Evolutionary conservation across 768 basidiomycete genomes (phyloP).

Genomic region (Rhizopogon salebrosus): DNA sequence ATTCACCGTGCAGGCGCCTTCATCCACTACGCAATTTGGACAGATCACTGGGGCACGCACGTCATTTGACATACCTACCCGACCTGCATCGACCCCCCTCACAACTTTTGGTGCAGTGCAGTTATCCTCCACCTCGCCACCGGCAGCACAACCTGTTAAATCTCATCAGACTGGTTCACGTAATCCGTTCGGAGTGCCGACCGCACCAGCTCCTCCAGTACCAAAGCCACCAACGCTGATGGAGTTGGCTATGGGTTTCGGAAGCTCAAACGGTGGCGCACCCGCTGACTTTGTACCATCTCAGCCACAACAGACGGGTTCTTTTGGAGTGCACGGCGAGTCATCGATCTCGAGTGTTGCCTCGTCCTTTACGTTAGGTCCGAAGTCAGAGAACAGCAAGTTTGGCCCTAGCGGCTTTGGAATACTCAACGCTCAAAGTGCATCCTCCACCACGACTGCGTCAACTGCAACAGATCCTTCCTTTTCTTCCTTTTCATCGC

Average conservation of each 20-base stretch:
- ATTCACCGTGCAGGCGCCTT: slow-evolving; percentile 6
- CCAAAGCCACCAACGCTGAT: slow-evolving; percentile 78
- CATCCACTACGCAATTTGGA: slow-evolving; percentile 4
- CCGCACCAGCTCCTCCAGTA: slow-evolving; percentile 54
- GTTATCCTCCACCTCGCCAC: slow-evolving; percentile 33
- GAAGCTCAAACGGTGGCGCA: slow-evolving; percentile 11
- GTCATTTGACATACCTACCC: slow-evolving; percentile 35
- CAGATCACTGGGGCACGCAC: background rate
- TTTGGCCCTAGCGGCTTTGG: slow-evolving; percentile 10
- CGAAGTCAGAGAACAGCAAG: slow-evolving; percentile 25
- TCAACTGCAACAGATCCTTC: slow-evolving; percentile 44
- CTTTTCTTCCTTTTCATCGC: slow-evolving; percentile 34
- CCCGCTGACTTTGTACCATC: slow-evolving; percentile 23
- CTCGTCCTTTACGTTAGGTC: slow-evolving; percentile 57
- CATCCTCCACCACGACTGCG: slow-evolving; percentile 33
- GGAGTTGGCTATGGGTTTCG: slow-evolving; percentile 61
- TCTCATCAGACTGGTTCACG: slow-evolving; percentile 90
- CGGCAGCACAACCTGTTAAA: slow-evolving; percentile 58
- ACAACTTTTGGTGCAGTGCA: slow-evolving; percentile 29
- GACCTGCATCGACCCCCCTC: slow-evolving; percentile 73
- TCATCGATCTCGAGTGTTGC: slow-evolving; percentile 65
- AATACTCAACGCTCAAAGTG: slow-evolving; percentile 25
- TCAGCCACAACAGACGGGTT: slow-evolving; percentile 19
- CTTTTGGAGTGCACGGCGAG: slow-evolving; percentile 27
- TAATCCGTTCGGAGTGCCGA: slow-evolving; percentile 89